Conservation (phyloP, 441 rosid genomes). For the Syzygium malaccense region DNA sequence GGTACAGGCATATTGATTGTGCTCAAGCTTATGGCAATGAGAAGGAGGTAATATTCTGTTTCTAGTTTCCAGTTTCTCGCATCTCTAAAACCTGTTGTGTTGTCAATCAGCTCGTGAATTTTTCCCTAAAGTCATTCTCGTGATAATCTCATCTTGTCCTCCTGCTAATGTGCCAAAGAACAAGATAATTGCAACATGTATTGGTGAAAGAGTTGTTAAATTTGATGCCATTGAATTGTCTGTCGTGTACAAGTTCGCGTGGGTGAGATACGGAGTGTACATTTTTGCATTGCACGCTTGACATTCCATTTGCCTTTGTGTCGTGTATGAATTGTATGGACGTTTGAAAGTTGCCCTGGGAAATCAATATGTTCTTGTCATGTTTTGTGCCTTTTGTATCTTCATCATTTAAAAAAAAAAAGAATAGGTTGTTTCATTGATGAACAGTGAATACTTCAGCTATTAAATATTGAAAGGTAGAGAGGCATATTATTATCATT, state of each 20-base stretch:
- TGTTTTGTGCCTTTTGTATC: background rate
- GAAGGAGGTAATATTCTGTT: slow-evolving; percentile 38
- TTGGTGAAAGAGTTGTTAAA: background rate
- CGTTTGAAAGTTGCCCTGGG: background rate
- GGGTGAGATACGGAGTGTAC: background rate
- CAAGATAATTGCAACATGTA: background rate
- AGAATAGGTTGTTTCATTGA: background rate
- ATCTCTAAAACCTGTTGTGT: background rate
- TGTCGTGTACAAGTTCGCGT: background rate
- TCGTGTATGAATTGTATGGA: background rate
- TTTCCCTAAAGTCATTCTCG: background rate
- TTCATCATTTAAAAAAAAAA: background rate
- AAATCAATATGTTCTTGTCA: background rate
- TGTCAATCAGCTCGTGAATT: background rate
- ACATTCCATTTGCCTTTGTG: background rate
- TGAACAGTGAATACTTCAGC: background rate
- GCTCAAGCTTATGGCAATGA: slow-evolving; percentile 58
- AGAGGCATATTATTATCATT: background rate
- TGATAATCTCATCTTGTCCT: background rate
- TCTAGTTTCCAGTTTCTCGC: background rate
- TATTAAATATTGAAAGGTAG: background rate
- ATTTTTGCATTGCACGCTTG: background rate
- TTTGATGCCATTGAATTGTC: background rate
- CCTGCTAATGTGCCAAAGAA: background rate
- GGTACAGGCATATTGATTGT: slow-evolving; percentile 78